Evolutionary conservation across 2,329 filamentous ascomycete species (phyloP).

Genomic region (Massarina eburnea): DNA sequence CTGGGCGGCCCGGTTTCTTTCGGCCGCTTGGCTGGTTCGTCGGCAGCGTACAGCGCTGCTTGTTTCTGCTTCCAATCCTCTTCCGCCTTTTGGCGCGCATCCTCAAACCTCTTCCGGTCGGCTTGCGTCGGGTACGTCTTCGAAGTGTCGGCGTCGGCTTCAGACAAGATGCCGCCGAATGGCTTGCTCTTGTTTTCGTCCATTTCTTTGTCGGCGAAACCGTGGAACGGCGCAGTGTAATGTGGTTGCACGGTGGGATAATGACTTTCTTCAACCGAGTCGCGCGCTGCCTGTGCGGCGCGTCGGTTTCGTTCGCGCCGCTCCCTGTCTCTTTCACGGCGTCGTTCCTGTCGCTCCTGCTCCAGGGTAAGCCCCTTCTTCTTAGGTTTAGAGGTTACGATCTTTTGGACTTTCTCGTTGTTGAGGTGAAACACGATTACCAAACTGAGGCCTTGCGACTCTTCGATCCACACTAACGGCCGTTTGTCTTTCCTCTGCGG

Average conservation of each 20-base stretch:
- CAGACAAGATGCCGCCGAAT: constrained; percentile 89
- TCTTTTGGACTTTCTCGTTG: constrained; percentile 60
- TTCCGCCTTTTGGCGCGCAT: constrained; percentile 86
- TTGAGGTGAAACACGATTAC: constrained; percentile 44
- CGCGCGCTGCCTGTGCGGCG: constrained; percentile 47
- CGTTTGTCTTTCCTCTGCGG: constrained; percentile 39
- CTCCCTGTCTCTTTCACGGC: constrained; percentile 37
- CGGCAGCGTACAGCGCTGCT: constrained; percentile 65
- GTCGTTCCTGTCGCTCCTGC: constrained; percentile 34
- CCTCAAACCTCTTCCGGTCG: constrained; percentile 85
- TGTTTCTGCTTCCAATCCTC: constrained; percentile 81
- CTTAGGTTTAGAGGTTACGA: constrained; percentile 62
- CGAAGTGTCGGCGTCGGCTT: constrained; percentile 86
- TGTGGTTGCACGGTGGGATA: constrained; percentile 62
- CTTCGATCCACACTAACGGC: constrained; percentile 40
- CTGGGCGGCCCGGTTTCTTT: constrained; percentile 85
- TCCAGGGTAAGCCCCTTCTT: constrained; percentile 40
- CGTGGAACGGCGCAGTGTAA: constrained; percentile 80
- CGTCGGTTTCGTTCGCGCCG: constrained; percentile 49
- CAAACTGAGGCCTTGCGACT: constrained; percentile 31
- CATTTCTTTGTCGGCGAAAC: constrained; percentile 83
- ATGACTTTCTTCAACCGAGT: constrained; percentile 52
- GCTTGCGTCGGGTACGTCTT: constrained; percentile 79
- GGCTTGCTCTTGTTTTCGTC: constrained; percentile 91
- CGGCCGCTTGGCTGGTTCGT: constrained; percentile 53